Evolutionary conservation across 2,329 filamentous ascomycete genomes (phyloP).

Genomic region (Paecilomyces dactylethromorphus): DNA sequence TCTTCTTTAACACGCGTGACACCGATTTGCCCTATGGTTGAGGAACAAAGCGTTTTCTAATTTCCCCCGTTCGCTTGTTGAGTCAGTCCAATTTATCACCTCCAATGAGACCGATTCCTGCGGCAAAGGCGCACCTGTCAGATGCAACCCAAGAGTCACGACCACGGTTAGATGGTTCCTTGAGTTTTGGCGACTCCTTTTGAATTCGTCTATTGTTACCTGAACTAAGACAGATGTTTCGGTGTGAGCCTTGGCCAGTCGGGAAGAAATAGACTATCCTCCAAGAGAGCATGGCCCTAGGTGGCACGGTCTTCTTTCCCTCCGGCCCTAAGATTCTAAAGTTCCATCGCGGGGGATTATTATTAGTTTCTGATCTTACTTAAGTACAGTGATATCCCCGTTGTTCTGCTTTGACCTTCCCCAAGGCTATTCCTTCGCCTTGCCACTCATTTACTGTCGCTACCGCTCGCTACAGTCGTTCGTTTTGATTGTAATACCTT

Average conservation of each 20-base stretch:
- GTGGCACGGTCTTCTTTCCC: not conserved
- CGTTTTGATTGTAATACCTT: not conserved
- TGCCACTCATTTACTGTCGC: not conserved
- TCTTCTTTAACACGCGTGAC: not conserved
- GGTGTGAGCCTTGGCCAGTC: not conserved
- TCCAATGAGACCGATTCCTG: not conserved
- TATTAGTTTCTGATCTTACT: not conserved
- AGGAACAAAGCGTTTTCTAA: not conserved
- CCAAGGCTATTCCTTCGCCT: not conserved
- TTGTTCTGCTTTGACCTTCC: not conserved
- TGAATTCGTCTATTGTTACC: not conserved
- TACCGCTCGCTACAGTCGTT: not conserved
- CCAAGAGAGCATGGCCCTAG: not conserved
- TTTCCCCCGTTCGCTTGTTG: not conserved
- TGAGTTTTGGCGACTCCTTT: not conserved
- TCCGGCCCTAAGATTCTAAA: no score
- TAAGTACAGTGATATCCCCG: not conserved
- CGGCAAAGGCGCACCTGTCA: not conserved
- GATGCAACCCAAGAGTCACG: not conserved
- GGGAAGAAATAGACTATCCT: not conserved
- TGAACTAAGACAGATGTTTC: not conserved
- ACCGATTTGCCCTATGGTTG: not conserved
- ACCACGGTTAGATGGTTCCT: not conserved
- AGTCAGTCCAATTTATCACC: not conserved
- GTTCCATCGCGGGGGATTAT: not conserved